Base-by-base conservation (phyloP, 2,329 filamentous ascomycete genomes). In the Allantophomopsis lycopodina region DNA sequence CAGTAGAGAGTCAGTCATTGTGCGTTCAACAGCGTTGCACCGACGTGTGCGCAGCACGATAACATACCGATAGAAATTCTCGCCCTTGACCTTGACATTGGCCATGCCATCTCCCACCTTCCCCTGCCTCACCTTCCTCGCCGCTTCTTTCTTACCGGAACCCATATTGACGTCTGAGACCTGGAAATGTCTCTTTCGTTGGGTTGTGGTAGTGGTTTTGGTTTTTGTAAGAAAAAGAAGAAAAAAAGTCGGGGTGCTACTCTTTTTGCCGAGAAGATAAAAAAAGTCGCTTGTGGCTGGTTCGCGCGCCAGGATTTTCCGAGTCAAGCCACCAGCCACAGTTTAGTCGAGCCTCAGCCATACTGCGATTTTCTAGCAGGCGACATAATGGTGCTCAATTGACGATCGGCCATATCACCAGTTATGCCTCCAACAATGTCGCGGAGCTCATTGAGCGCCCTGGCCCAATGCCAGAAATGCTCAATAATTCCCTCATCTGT, bases 71-170 rank as follows among this genome's bases (percentile, higher is more conserved):
- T 96, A 96, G 67, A 96, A 98, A 69, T 96, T 96, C 71, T 96
- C 89, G 64, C 91, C 91, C 67, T 98, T 98, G 52, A 78, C 71
- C 55, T 80, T 85, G 56, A 96, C 84, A 65, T 96, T 96, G 54
- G 66, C 78, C 76, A 94, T 86, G 59, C 86, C 86, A 76, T 91
- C 82, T 49, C 75, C 74, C 37, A 73, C 74, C 66, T 88, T 89
- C 51, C 85, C 86, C 72, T 95, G 79, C 60, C 87, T 83, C 66
- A 72, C 73, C 60, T 83, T 82, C 64, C 89, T 79, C 60, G 68
- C 73, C 48, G 77, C 78, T 65, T 96, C 89, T 64, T 95, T 95
- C 72, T 96, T 96, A 54, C 76, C 80, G 53, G 79, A 82, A 63
- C 87, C 87, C 87, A 94, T 94, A 33, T 44, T 66, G 57, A 47